A percentile compares a stretch with the other conserved stretches of the same genome.
Conservation (phyloP, 345 rosid species). For the Bretschneidera sinensis region DNA sequence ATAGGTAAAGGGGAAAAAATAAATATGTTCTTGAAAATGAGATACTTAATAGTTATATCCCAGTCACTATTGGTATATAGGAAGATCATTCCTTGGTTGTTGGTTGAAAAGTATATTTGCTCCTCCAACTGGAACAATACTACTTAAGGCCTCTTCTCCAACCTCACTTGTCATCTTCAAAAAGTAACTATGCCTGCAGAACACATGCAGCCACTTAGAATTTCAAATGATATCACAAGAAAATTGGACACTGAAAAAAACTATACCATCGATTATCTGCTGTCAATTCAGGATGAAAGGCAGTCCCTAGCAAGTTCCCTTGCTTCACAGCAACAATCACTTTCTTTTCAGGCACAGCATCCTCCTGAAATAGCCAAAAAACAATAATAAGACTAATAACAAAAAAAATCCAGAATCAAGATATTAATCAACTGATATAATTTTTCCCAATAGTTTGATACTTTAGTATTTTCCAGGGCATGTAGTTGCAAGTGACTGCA, state of each 20-base stretch:
- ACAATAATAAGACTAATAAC: background rate
- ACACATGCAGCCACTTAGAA: slow-evolving; percentile 14
- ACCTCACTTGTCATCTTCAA: slow-evolving; percentile 64
- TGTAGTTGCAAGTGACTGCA: background rate
- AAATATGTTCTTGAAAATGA: background rate
- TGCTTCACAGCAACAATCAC: slow-evolving; percentile 87
- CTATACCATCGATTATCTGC: slow-evolving; percentile 86
- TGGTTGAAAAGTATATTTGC: slow-evolving; percentile 25
- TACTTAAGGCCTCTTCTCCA: slow-evolving; percentile 47
- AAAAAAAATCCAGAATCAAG: background rate
- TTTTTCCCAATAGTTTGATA: too few relatives aligned
- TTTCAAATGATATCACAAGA: slow-evolving; percentile 7
- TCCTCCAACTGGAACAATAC: slow-evolving; percentile 43
- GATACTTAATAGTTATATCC: background rate
- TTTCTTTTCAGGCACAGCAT: slow-evolving; percentile 52
- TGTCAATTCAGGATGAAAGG: slow-evolving; percentile 94
- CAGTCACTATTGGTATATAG: slow-evolving; percentile 39
- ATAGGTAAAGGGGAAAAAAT: background rate
- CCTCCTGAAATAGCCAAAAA: slow-evolving; percentile 45
- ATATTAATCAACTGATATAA: too few relatives aligned
- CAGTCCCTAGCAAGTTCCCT: slow-evolving; percentile 79
- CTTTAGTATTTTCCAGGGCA: too few relatives aligned
- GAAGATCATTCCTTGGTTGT: slow-evolving; percentile 66
- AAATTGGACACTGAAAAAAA: background rate
- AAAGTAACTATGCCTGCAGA: slow-evolving; percentile 82